These are phyloP conservation scores for Aspergillus hiratsukae DNA, from an alignment of 2,329 filamentous ascomycete genomes.

Conservation along the genomic window DNA sequence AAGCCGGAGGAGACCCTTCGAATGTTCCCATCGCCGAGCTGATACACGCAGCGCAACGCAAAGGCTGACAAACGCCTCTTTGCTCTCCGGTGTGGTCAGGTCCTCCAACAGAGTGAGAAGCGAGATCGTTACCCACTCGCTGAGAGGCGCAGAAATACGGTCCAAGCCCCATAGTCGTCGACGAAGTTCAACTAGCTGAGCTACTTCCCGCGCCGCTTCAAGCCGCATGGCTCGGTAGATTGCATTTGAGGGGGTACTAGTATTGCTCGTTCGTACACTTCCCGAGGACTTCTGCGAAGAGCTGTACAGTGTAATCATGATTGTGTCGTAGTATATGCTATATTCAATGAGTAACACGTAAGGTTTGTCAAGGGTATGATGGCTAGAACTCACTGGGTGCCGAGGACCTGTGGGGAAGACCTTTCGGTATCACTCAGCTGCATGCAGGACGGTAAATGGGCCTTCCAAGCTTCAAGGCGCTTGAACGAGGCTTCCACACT, in stretches of 20 bases:
- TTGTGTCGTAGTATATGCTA: conserved; percentile 31
- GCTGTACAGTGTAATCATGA: conserved; percentile 24
- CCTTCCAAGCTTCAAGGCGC: neutral
- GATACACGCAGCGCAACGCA: conserved; percentile 10
- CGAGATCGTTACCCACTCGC: conserved; percentile 21
- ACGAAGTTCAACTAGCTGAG: conserved; percentile 14
- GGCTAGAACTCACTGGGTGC: neutral
- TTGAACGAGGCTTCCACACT: neutral
- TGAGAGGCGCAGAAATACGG: conserved; percentile 18
- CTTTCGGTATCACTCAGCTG: neutral
- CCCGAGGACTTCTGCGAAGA: neutral
- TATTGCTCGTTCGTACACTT: neutral
- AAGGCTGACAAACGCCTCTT: conserved; percentile 15
- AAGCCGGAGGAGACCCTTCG: conserved; percentile 19
- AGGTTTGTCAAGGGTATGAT: conserved; percentile 1
- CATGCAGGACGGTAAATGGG: neutral
- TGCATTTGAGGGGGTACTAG: conserved; percentile 3
- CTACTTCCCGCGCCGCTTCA: conserved; percentile 16
- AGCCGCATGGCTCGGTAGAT: conserved; percentile 11
- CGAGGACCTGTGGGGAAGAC: neutral
- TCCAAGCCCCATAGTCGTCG: conserved; percentile 23
- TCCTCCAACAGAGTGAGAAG: conserved; percentile 19
- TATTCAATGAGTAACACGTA: conserved; percentile 7
- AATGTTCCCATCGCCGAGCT: conserved; percentile 15
- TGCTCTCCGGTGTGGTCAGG: conserved; percentile 9